These are phyloP conservation scores for Lathyrus oleraceus DNA, from an alignment of 306 rosid genomes.

Conservation along the genomic window DNA sequence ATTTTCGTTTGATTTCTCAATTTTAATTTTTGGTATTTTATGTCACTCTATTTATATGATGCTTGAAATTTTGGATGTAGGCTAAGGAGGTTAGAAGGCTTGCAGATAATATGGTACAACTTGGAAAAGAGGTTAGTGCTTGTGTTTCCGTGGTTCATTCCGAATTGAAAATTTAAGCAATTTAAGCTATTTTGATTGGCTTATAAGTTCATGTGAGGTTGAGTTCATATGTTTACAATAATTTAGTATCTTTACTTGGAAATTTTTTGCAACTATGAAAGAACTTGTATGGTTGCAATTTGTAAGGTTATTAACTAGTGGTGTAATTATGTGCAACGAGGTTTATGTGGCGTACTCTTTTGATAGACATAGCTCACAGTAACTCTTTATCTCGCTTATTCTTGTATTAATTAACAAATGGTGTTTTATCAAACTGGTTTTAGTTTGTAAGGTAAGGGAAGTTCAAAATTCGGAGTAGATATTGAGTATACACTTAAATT, in stretches of 20 bases:
- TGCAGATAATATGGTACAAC: constrained; percentile 90
- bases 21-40: background rate
- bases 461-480: background rate
- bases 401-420: too few species aligned
- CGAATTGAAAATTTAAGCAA: background rate
- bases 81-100: constrained; percentile 90
- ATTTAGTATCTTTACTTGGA: background rate
- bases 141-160: background rate
- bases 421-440: background rate
- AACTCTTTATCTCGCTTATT: background rate
- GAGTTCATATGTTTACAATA: background rate
- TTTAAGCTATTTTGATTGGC: too few species aligned
- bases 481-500: too few species aligned
- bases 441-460: background rate
- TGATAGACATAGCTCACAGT: background rate
- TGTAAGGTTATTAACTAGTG: too few species aligned
- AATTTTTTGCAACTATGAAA: too few species aligned
- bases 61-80: constrained; percentile 38
- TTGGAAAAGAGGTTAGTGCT: constrained; percentile 78
- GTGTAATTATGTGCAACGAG: too few species aligned
- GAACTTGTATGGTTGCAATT: too few species aligned
- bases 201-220: background rate
- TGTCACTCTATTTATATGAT: background rate
- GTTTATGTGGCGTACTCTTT: background rate
- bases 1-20: background rate